A percentile compares a stretch with the other conserved stretches of the same genome.
Evolutionary conservation across 345 rosid species (phyloP).

Genomic region (Corymbia maculata): DNA sequence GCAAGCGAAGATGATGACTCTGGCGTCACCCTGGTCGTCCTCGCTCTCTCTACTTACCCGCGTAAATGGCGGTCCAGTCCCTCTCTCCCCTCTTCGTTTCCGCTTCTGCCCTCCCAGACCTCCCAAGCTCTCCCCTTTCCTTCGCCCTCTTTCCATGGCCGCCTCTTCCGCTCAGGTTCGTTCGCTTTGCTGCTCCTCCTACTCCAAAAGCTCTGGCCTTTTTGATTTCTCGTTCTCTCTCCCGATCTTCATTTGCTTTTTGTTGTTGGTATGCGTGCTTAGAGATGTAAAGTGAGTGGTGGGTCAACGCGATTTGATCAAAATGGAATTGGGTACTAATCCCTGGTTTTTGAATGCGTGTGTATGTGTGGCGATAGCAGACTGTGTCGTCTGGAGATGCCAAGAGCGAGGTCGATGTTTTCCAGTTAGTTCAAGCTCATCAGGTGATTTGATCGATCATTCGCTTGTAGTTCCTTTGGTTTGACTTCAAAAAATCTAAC

Average conservation of each 20-base stretch:
- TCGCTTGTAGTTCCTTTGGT: not conserved
- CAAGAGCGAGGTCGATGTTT: conserved; percentile 31
- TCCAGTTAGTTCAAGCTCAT: conserved; percentile 70
- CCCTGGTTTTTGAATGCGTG: not conserved
- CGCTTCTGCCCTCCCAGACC: conserved; percentile 9
- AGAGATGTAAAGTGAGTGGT: not conserved
- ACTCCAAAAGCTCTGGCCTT: not conserved
- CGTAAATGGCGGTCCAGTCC: not conserved
- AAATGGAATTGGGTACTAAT: not conserved
- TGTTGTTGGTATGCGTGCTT: not conserved
- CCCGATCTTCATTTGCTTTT: not conserved
- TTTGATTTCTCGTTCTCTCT: not conserved
- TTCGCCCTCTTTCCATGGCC: conserved; percentile 44
- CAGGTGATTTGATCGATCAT: conserved; percentile 32
- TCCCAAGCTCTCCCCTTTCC: not conserved
- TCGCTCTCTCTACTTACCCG: conserved; percentile 6
- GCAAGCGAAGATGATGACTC: conserved; percentile 15
- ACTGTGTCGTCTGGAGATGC: conserved; percentile 46
- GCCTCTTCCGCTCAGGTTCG: conserved; percentile 66
- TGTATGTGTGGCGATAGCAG: conserved; percentile 19
- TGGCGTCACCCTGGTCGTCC: conserved; percentile 2
- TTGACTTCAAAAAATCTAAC: not conserved
- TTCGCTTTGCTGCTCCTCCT: not conserved
- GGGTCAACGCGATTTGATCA: not conserved
- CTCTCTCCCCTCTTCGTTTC: conserved; percentile 8